Conservation (phyloP, 768 basidiomycete genomes). For the Pilatotrama ljubarskyi region DNA sequence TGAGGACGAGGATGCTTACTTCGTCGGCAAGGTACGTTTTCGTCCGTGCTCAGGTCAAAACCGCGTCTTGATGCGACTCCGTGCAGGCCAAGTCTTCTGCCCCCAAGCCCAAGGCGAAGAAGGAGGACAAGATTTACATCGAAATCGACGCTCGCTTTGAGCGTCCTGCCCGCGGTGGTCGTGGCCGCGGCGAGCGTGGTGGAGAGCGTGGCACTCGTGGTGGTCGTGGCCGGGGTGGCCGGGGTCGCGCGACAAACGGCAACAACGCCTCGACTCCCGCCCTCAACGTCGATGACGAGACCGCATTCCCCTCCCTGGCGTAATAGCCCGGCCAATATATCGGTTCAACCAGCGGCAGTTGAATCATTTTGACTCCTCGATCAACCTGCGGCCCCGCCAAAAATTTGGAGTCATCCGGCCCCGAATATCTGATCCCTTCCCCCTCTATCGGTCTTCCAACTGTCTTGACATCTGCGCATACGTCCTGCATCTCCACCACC, state of each 20-base stretch:
- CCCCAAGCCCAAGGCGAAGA: conserved; percentile 71
- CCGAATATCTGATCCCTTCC: conserved; percentile 16
- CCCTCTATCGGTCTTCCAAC: conserved; percentile 4
- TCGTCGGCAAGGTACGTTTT: conserved; percentile 81
- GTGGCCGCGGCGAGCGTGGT: conserved; percentile 44
- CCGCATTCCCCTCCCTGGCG: conserved; percentile 87
- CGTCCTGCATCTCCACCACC: conserved; percentile 16
- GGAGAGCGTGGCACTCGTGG: conserved; percentile 44
- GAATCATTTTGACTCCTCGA: conserved; percentile 12
- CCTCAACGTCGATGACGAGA: conserved; percentile 79
- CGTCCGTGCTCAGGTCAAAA: neutral
- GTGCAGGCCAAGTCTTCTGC: conserved; percentile 56
- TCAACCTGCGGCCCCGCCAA: conserved; percentile 10
- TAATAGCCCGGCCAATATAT: conserved; percentile 28
- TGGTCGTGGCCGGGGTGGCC: conserved; percentile 42
- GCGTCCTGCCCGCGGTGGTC: conserved; percentile 70
- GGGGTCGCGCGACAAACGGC: conserved; percentile 45
- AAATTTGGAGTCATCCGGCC: conserved; percentile 15
- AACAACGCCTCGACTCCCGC: conserved; percentile 32
- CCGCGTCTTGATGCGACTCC: neutral
- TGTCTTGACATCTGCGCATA: conserved; percentile 21
- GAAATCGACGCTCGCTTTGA: conserved; percentile 92
- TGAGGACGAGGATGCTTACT: conserved; percentile 74
- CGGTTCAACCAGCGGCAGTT: conserved; percentile 7
- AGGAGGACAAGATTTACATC: conserved; percentile 88